Evolutionary conservation across 1,284 basidiomycete species (phyloP).

Genomic region (Naganishia albida): DNA sequence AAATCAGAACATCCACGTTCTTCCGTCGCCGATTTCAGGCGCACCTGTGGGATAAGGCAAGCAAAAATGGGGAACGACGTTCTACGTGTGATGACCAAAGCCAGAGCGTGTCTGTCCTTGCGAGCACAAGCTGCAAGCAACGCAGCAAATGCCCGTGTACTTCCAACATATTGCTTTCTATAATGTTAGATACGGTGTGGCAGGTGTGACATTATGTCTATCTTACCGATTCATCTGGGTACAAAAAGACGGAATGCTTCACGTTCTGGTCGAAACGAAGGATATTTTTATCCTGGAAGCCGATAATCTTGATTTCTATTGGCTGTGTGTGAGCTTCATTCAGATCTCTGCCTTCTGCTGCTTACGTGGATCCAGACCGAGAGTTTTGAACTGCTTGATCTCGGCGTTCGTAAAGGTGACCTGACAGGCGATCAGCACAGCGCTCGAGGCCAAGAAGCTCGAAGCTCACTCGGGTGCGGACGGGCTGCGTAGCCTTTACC

Average conservation of each 20-base stretch:
- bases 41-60: constrained; percentile 81
- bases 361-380: constrained; percentile 73
- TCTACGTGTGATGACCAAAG: constrained; percentile 68
- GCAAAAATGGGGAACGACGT: constrained; percentile 79
- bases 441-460: too few species aligned
- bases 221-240: constrained; percentile 84
- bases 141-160: constrained; percentile 85
- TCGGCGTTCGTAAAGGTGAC: constrained; percentile 85
- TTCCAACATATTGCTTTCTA: constrained; percentile 84
- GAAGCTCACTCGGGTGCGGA: constrained; percentile 52
- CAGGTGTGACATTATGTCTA: too few species aligned
- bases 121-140: constrained; percentile 79
- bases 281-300: constrained; percentile 77
- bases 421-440: constrained; percentile 55
- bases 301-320: constrained; percentile 79
- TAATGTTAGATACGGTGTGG: too few species aligned
- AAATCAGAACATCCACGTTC: too few species aligned
- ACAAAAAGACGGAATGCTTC: constrained; percentile 88
- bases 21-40: constrained; percentile 24
- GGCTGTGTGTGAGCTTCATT: background rate
- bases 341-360: constrained; percentile 14
- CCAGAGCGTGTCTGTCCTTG: constrained; percentile 80
- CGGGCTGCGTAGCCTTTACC: constrained; percentile 36
- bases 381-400: constrained; percentile 72
- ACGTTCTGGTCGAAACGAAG: constrained; percentile 83